Conservation (phyloP, 768 basidiomycete species). For the Punctularia strigosozonata region DNA sequence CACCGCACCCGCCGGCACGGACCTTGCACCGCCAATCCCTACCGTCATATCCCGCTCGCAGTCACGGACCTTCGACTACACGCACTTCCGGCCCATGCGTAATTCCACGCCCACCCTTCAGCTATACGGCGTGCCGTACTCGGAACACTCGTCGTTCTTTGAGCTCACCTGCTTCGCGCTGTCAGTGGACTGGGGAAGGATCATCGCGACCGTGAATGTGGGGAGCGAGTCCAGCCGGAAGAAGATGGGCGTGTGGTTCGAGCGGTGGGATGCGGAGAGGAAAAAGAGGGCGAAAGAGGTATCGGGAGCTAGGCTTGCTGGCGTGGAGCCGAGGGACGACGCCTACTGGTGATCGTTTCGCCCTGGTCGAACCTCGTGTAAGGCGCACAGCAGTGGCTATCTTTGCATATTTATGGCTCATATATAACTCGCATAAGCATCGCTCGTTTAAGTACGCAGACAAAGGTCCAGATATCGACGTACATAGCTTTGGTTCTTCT, state of each 20-base stretch:
- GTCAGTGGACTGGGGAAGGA: constrained; percentile 72
- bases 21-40: constrained; percentile 50
- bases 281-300: constrained; percentile 32
- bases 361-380: too few relatives aligned
- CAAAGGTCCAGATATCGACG: too few relatives aligned
- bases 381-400: too few relatives aligned
- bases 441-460: too few relatives aligned
- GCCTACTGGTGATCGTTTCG: too few relatives aligned
- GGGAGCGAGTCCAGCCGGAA: constrained; percentile 57
- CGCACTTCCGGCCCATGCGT: constrained; percentile 53
- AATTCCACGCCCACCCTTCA: constrained; percentile 61
- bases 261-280: constrained; percentile 80
- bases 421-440: too few relatives aligned
- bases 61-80: constrained; percentile 48
- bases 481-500: too few relatives aligned
- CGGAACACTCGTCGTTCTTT: constrained; percentile 93
- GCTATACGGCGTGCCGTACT: constrained; percentile 82
- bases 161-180: constrained; percentile 93
- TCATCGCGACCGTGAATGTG: constrained; percentile 94
- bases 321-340: too few relatives aligned
- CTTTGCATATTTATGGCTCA: too few relatives aligned
- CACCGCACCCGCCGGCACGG: constrained; percentile 50
- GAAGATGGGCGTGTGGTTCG: constrained; percentile 87
- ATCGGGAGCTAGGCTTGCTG: too few relatives aligned
- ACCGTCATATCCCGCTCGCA: constrained; percentile 60